A percentile compares a stretch with the other conserved stretches of the same genome.
Conservation (phyloP, 805 yeast genomes). For the Saccharomyces cerevisiae region DNA sequence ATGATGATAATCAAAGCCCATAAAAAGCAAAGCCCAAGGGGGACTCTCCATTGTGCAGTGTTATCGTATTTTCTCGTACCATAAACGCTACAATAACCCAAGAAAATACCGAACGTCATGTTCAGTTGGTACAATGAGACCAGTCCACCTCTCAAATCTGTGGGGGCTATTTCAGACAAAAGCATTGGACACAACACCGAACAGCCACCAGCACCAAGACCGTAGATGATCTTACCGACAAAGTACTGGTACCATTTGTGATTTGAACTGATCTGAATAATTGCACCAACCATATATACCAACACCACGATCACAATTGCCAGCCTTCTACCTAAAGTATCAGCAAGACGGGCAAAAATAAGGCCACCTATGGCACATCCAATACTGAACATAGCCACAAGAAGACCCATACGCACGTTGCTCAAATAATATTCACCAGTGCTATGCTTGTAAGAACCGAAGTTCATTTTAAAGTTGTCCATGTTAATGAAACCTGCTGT, state of each 20-base stretch:
- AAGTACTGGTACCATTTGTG: conserved; percentile 23
- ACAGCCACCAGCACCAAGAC: conserved; percentile 62
- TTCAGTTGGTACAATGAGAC: conserved; percentile 52
- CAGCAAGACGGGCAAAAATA: conserved; percentile 45
- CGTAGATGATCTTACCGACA: conserved; percentile 51
- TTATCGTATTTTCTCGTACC: conserved; percentile 36
- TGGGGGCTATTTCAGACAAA: conserved; percentile 56
- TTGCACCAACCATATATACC: conserved; percentile 48
- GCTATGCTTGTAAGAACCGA: conserved; percentile 38
- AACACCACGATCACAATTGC: conserved; percentile 48
- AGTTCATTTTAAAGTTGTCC: conserved; percentile 41
- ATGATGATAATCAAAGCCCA: conserved; percentile 36
- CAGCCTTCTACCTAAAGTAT: conserved; percentile 46
- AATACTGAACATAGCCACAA: conserved; percentile 38
- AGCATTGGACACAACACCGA: conserved; percentile 63
- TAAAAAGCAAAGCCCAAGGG: conserved; percentile 40
- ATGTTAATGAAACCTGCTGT: conserved; percentile 56
- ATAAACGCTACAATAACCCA: conserved; percentile 54
- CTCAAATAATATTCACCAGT: conserved; percentile 36
- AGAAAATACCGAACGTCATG: conserved; percentile 52
- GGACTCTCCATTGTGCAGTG: conserved; percentile 49
- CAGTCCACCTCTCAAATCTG: conserved; percentile 52
- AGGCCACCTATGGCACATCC: conserved; percentile 22
- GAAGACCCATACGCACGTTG: conserved; percentile 41
- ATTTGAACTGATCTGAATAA: conserved; percentile 46